Conservation (phyloP, 1,139 yeast species). For the Candida pseudocylindracea region DNA sequence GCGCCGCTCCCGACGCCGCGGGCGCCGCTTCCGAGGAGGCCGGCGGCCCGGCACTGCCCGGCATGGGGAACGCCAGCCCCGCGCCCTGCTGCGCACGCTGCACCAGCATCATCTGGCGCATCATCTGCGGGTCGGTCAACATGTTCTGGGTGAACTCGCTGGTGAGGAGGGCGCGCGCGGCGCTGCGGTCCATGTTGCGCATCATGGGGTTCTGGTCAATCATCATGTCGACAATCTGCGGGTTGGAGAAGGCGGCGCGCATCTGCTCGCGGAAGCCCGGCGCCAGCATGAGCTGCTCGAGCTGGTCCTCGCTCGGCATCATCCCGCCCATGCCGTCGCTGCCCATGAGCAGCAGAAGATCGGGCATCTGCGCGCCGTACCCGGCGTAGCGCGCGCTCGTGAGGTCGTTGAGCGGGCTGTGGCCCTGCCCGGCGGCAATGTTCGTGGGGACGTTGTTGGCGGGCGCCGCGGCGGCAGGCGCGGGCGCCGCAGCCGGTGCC, state of each 20-base stretch:
- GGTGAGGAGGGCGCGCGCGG: constrained; percentile 68
- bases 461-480: constrained; percentile 5
- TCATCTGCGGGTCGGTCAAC: constrained; percentile 67
- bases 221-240: constrained; percentile 66
- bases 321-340: constrained; percentile 81
- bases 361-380: constrained; percentile 50
- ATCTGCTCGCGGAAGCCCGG: constrained; percentile 68
- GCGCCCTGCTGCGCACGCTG: constrained; percentile 18
- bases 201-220: constrained; percentile 70
- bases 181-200: constrained; percentile 63
- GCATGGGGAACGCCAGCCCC: constrained; percentile 27
- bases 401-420: constrained; percentile 75
- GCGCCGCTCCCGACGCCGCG: constrained; percentile 3
- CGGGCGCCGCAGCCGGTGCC: constrained; percentile 3
- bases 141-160: constrained; percentile 69
- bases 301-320: constrained; percentile 42
- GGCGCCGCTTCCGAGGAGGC: constrained; percentile 4
- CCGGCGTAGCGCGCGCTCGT: constrained; percentile 97
- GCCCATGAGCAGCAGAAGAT: constrained; percentile 67
- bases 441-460: constrained; percentile 32
- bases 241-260: constrained; percentile 57
- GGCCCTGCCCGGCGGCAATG: constrained; percentile 75
- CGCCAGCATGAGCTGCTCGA: constrained; percentile 51
- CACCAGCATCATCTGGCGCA: constrained; percentile 67
- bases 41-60: constrained; percentile 19